Evolutionary conservation across 1,284 basidiomycete species (phyloP).

Genomic region (Trichosporon inkin): DNA sequence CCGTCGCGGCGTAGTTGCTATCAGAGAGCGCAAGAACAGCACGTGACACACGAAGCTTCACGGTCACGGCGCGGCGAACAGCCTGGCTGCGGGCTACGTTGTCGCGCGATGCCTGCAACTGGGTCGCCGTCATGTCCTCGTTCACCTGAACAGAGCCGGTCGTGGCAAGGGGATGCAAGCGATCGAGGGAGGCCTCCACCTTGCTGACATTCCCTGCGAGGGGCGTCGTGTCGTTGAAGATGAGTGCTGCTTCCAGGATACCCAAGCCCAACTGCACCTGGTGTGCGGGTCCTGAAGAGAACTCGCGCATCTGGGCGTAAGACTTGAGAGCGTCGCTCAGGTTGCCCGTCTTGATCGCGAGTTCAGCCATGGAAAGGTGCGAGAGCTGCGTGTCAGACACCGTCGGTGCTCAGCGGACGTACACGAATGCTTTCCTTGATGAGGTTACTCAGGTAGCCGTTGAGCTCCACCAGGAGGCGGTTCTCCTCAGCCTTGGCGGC

Average conservation of each 20-base stretch:
- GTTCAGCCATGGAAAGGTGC: slow-evolving; percentile 39
- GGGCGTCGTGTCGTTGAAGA: slow-evolving; percentile 33
- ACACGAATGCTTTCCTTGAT: slow-evolving; percentile 48
- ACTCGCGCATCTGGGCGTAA: slow-evolving; percentile 34
- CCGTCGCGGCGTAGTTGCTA: slow-evolving; percentile 30
- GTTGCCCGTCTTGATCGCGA: slow-evolving; percentile 36
- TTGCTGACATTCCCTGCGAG: slow-evolving; percentile 41
- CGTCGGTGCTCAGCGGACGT: slow-evolving; percentile 13
- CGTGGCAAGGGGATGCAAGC: slow-evolving; percentile 30
- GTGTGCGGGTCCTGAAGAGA: slow-evolving; percentile 36
- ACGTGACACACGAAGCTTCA: slow-evolving; percentile 35
- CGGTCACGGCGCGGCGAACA: slow-evolving; percentile 26
- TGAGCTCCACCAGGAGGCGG: slow-evolving; percentile 41
- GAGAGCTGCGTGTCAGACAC: slow-evolving; percentile 34
- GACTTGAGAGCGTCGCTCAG: slow-evolving; percentile 29
- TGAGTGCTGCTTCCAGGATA: slow-evolving; percentile 38
- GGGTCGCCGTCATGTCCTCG: slow-evolving; percentile 34
- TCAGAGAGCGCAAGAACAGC: slow-evolving; percentile 30
- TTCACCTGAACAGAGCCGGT: slow-evolving; percentile 8
- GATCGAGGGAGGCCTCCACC: slow-evolving; percentile 38
- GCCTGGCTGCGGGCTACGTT: slow-evolving; percentile 25
- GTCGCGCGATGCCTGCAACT: slow-evolving; percentile 34
- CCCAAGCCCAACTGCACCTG: slow-evolving; percentile 39
- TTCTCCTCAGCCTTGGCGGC: slow-evolving; percentile 30
- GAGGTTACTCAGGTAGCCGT: slow-evolving; percentile 45